These are phyloP conservation scores for Hibiscus syriacus DNA, from an alignment of 345 rosid genomes.

Conservation along the genomic window DNA sequence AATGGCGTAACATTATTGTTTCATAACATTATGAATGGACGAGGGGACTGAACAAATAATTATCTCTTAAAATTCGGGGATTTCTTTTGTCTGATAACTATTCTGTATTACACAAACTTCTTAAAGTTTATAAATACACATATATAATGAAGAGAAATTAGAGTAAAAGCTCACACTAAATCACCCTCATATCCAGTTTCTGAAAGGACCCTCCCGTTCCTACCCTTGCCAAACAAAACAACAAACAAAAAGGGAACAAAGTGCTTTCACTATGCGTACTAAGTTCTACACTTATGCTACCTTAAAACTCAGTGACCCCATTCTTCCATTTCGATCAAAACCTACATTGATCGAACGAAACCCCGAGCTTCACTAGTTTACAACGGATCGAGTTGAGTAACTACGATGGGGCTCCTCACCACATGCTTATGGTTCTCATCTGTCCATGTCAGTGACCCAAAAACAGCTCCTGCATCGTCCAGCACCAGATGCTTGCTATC, in stretches of 20 bases:
- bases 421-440: conserved; percentile 48
- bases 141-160: not conserved
- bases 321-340: conserved; percentile 15
- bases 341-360: conserved; percentile 16
- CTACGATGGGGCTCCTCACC: conserved; percentile 64
- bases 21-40: too few relatives aligned
- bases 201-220: not conserved
- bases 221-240: conserved; percentile 2
- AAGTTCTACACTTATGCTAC: conserved; percentile 10
- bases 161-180: conserved; percentile 4
- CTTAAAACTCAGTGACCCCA: not conserved
- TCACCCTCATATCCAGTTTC: conserved; percentile 4
- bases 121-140: conserved; percentile 25
- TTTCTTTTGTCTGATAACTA: not conserved
- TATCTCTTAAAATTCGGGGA: too few relatives aligned
- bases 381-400: conserved; percentile 52
- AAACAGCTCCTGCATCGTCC: conserved; percentile 55
- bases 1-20: too few relatives aligned
- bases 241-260: not conserved
- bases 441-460: conserved; percentile 73
- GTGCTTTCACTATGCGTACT: not conserved
- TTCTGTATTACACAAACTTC: conserved; percentile 24
- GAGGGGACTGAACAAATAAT: too few relatives aligned
- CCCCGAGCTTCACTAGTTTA: conserved; percentile 9
- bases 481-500: conserved; percentile 39